These are phyloP conservation scores for Apostasia ramifera DNA, from an alignment of 106 monocot species.

Conservation along the genomic window DNA sequence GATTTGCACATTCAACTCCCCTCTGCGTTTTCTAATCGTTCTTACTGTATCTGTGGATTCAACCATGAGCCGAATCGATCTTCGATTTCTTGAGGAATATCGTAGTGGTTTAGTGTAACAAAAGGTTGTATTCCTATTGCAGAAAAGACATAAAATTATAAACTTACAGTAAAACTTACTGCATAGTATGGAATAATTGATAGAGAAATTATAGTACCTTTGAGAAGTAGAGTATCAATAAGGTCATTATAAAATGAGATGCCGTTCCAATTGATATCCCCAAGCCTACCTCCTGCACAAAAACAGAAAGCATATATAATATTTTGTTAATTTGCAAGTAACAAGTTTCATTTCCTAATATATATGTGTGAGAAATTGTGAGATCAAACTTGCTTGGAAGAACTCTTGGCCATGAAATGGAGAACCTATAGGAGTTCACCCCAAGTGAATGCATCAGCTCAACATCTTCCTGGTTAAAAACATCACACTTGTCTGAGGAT, in stretches of 20 bases:
- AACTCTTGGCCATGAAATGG: conserved; percentile 23
- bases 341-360: background rate
- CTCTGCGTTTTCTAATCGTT: background rate
- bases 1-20: too few species aligned
- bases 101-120: conserved; percentile 44
- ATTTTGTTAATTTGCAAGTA: background rate
- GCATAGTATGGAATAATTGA: background rate
- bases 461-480: conserved; percentile 11
- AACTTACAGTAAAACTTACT: background rate
- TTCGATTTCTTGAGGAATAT: conserved; percentile 49
- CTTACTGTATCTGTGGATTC: conserved; percentile 49
- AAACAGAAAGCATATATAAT: background rate
- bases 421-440: conserved; percentile 25
- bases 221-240: conserved; percentile 19
- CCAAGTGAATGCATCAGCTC: conserved; percentile 23
- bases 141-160: background rate
- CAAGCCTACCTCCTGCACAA: conserved; percentile 41
- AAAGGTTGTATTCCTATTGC: conserved; percentile 49
- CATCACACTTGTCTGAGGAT: background rate
- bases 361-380: background rate
- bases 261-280: conserved; percentile 29
- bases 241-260: conserved; percentile 46
- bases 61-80: conserved; percentile 38
- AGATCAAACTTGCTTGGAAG: conserved; percentile 12
- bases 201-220: background rate